Evolutionary conservation across 306 rosid genomes (phyloP), one percentile per base, ranked within the genome.

Genomic region (Cucumis cinereus): DNA sequence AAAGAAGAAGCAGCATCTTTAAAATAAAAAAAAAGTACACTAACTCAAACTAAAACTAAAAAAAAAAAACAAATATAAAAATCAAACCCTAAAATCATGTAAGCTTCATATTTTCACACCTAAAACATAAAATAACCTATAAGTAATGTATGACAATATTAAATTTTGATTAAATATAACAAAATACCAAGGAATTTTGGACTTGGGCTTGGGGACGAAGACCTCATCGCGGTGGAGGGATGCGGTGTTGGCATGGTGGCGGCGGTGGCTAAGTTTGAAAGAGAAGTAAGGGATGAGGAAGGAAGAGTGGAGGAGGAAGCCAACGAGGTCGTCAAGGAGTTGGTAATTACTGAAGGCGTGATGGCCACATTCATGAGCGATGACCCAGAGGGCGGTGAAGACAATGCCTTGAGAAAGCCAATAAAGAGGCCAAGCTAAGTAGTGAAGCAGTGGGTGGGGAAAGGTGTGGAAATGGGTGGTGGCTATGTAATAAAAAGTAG

Each of bases 291-390:
- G 97, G 73, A 86, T 93, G 11, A 92, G 23, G 16, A 90, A 85
- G 10, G 71, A 35, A 2, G 93, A 77, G 75, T 88, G 97, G 71
- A 92, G 88, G 79, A 62, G 26, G 15, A 90, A 79, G 71, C 98
- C 96, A 2, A 90, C 84, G 0, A 52, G 5, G 78, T 90, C 91
- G 56, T 92, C 96, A 2, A 90, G 67, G 77, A 60, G 57, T 54
- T 88, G 96, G 81, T 87, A 82, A 20, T 88, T 86, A 56, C 96
- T 87, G 30, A 92, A 92, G 73, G 96, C 97, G 54, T 88, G 93
- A 83, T 90, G 97, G 16, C 96, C 93, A 73, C 96, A 92, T 73
- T 92, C 97, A 16, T 92, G 97, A 23, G 97, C 96, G 33, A 90
- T 84, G 73, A 88, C 92, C 96, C 96, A 90, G 16, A 87, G 81